A percentile compares a stretch with the other conserved stretches of the same genome.
These are phyloP conservation scores for Apophysomyces trapeziformis DNA, from an alignment of 371 early-diverging fungal genomes.

Conservation along the genomic window DNA sequence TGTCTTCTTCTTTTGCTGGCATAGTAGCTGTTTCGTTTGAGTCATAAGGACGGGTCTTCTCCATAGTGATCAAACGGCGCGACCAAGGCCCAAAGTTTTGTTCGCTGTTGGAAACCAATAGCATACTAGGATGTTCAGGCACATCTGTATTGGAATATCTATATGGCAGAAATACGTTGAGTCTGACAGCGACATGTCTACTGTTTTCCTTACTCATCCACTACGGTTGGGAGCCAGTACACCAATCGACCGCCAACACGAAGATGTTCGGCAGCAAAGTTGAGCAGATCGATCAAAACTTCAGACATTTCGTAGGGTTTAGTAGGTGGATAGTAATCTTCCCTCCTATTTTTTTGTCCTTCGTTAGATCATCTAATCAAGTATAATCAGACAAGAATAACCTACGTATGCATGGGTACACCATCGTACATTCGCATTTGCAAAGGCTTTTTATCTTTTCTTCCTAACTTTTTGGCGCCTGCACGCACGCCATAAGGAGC, in stretches of 20 bases:
- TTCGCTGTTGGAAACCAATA: constrained; percentile 84
- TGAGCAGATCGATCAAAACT: constrained; percentile 82
- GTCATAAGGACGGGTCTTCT: constrained; percentile 64
- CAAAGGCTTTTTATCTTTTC: constrained; percentile 63
- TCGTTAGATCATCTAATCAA: background rate
- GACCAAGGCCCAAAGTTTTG: constrained; percentile 95
- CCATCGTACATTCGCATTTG: constrained; percentile 66
- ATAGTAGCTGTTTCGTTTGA: constrained; percentile 13
- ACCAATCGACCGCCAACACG: constrained; percentile 89
- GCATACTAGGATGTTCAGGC: constrained; percentile 84
- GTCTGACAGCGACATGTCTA: too few species aligned
- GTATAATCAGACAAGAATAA: background rate
- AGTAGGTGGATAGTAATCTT: constrained; percentile 88
- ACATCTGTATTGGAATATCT: constrained; percentile 78
- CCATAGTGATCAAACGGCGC: constrained; percentile 94
- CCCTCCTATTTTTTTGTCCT: constrained; percentile 34
- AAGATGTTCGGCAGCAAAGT: constrained; percentile 83
- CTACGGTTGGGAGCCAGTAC: constrained; percentile 95
- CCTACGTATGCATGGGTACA: constrained; percentile 60
- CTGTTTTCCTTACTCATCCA: constrained; percentile 66
- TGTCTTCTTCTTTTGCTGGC: constrained; percentile 17
- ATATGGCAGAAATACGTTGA: background rate
- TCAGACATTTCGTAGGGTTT: constrained; percentile 94
- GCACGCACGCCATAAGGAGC: constrained; percentile 99
- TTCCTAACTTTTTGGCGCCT: constrained; percentile 92